Evolutionary conservation across 2,329 filamentous ascomycete species (phyloP).

Genomic region (Neofusicoccum cordaticola): DNA sequence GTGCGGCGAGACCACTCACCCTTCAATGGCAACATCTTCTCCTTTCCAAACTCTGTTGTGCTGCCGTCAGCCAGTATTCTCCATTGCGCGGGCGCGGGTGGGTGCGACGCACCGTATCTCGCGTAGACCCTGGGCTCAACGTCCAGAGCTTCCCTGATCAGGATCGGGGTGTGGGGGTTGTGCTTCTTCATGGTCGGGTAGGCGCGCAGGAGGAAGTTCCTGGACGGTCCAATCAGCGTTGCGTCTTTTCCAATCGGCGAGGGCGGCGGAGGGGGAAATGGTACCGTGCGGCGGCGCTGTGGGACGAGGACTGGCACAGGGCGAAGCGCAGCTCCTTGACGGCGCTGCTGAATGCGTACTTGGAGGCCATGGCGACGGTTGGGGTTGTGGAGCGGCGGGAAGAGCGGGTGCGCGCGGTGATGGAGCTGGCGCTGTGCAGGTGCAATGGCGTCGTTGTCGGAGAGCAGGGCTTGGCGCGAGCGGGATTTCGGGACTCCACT

Average conservation of each 20-base stretch:
- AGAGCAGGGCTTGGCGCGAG: constrained; percentile 10
- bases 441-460: constrained; percentile 4
- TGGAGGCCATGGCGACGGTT: constrained; percentile 69
- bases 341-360: constrained; percentile 85
- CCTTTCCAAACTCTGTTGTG: constrained; percentile 60
- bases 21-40: constrained; percentile 62
- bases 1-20: constrained; percentile 42
- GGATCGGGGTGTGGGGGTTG: constrained; percentile 89
- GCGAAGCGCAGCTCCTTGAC: constrained; percentile 96
- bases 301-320: constrained; percentile 91
- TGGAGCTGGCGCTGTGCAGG: background rate
- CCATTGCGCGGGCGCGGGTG: background rate
- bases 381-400: background rate
- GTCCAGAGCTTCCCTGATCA: constrained; percentile 87
- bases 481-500: constrained; percentile 14
- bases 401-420: background rate
- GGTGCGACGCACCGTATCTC: constrained; percentile 70
- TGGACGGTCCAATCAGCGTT: constrained; percentile 37
- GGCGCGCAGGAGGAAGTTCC: constrained; percentile 82
- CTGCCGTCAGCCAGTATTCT: background rate
- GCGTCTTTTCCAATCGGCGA: constrained; percentile 11
- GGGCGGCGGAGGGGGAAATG: constrained; percentile 9
- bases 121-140: constrained; percentile 85
- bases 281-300: constrained; percentile 85
- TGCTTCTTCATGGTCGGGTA: constrained; percentile 99